Evolutionary conservation across 208 protist genomes (phyloP).

Genomic region (Leishmania tarentolae): DNA sequence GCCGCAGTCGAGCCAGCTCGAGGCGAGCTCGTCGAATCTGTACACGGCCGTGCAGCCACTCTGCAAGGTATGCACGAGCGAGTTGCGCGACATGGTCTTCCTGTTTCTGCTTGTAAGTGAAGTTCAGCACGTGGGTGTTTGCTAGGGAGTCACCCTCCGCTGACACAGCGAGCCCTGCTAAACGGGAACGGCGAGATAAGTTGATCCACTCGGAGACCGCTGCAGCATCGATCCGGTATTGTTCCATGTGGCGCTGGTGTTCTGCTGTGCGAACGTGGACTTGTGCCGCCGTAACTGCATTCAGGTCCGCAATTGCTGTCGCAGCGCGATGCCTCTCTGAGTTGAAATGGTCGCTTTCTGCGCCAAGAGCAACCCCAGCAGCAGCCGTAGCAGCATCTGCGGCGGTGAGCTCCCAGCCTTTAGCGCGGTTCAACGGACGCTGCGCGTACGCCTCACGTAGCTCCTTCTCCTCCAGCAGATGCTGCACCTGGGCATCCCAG

Average conservation of each 20-base stretch:
- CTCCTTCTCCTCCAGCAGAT: constrained; percentile 15
- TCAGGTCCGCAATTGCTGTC: neutral
- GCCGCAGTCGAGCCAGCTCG: neutral
- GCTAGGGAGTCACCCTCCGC: neutral
- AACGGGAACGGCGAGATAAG: neutral
- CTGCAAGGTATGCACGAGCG: constrained; percentile 21
- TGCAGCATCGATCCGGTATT: constrained; percentile 9
- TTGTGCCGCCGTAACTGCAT: constrained; percentile 20
- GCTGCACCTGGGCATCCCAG: constrained; percentile 23
- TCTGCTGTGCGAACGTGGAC: constrained; percentile 14
- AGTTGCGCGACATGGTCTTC: constrained; percentile 10
- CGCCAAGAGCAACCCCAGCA: neutral
- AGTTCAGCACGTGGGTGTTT: constrained; percentile 18
- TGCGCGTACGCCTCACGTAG: constrained; percentile 12
- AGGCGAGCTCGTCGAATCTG: constrained; percentile 16
- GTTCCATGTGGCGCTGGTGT: neutral
- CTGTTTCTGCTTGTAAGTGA: constrained; percentile 8
- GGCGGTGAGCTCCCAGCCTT: constrained; percentile 20
- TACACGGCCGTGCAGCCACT: constrained; percentile 24
- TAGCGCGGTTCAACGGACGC: constrained; percentile 21
- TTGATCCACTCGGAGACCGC: constrained; percentile 5
- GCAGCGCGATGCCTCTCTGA: neutral
- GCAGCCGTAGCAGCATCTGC: neutral
- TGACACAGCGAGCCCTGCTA: neutral
- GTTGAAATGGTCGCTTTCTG: neutral